Conservation (phyloP, 371 early-diverging fungal genomes). For the Aphelidium insulamus region DNA sequence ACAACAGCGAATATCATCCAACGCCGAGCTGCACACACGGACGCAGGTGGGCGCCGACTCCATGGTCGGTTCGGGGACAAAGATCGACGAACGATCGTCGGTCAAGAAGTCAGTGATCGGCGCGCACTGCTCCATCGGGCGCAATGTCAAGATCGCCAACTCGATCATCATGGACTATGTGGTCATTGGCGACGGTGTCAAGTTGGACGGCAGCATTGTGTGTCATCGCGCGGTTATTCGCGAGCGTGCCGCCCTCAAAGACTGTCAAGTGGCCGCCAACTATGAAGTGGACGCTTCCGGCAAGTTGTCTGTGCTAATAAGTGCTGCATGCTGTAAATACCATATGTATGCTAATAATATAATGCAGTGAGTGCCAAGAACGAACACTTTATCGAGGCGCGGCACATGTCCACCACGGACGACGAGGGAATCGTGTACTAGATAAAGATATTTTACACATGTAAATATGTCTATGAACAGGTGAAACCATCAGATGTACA, state of each 20-base stretch:
- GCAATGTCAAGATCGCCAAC: conserved; percentile 78
- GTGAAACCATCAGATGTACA: too few relatives aligned
- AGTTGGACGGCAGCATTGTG: conserved; percentile 67
- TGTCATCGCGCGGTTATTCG: conserved; percentile 54
- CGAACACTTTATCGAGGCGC: too few relatives aligned
- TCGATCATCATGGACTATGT: conserved; percentile 85
- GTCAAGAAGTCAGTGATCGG: conserved; percentile 84
- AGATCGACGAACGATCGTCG: conserved; percentile 67
- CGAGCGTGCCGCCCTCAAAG: conserved; percentile 53
- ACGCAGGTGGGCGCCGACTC: conserved; percentile 77
- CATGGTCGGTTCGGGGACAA: conserved; percentile 63
- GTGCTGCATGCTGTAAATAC: too few relatives aligned
- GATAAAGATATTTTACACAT: too few relatives aligned
- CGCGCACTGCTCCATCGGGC: conserved; percentile 73
- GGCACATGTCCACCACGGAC: too few relatives aligned
- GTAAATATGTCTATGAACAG: too few relatives aligned
- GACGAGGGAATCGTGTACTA: too few relatives aligned
- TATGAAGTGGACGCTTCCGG: conserved; percentile 42
- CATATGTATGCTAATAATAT: too few relatives aligned
- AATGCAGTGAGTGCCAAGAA: too few relatives aligned
- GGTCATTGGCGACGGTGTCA: conserved; percentile 41
- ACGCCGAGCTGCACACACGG: too few relatives aligned
- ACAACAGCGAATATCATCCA: too few relatives aligned
- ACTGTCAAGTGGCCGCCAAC: conserved; percentile 70
- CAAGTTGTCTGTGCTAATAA: too few relatives aligned